Evolutionary conservation across 495 filamentous ascomycete species (phyloP).

Genomic region (Talaromyces adpressus): DNA sequence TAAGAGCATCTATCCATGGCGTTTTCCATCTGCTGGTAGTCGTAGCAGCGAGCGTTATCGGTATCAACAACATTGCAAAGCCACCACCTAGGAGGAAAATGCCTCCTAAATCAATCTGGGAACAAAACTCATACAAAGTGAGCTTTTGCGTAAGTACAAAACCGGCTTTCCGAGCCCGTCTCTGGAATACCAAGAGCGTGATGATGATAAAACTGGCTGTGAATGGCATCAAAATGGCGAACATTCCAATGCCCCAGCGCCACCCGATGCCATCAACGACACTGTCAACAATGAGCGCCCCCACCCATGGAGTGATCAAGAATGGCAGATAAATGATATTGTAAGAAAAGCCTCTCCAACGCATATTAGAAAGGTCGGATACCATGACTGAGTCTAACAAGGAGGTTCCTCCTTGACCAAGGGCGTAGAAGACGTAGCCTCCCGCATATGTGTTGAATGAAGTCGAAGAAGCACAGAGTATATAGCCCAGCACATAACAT

Average conservation of each 20-base stretch:
- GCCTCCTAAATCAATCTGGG: conserved; percentile 38
- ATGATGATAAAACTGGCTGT: conserved; percentile 39
- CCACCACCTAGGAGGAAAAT: conserved; percentile 32
- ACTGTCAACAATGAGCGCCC: conserved; percentile 37
- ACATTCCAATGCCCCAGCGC: conserved; percentile 46
- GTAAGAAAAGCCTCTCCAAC: conserved; percentile 40
- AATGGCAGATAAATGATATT: conserved; percentile 39
- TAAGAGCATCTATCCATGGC: conserved; percentile 35
- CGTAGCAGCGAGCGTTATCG: conserved; percentile 34
- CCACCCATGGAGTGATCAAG: conserved; percentile 37
- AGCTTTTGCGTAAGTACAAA: conserved; percentile 24
- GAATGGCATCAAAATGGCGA: conserved; percentile 42
- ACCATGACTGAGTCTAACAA: conserved; percentile 42
- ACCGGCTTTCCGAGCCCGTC: conserved; percentile 25
- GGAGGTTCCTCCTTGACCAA: conserved; percentile 39
- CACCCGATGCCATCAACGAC: conserved; percentile 40
- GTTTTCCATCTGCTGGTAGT: conserved; percentile 31
- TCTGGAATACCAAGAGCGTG: conserved; percentile 37
- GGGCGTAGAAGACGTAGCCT: conserved; percentile 35
- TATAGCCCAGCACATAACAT: conserved; percentile 39
- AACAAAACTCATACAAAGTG: conserved; percentile 35
- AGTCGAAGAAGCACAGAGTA: conserved; percentile 37
- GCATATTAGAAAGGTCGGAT: conserved; percentile 38
- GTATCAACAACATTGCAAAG: conserved; percentile 27
- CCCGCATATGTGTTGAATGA: conserved; percentile 36